Conservation (phyloP, 768 basidiomycete genomes). For the Termitomyces sp. region DNA sequence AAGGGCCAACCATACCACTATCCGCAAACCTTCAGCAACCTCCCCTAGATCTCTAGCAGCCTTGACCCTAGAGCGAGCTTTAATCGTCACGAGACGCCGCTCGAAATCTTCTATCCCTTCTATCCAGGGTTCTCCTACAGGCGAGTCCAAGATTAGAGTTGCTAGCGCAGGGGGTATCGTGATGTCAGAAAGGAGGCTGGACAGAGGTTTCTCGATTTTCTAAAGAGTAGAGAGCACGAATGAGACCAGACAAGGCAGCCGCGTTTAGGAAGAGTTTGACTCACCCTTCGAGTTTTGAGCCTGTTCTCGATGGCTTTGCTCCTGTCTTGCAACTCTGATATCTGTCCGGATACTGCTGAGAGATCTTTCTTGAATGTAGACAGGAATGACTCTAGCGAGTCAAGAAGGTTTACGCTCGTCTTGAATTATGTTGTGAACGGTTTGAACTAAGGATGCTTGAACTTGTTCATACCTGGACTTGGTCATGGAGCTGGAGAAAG, state of each 20-base stretch:
- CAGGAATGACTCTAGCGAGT: conserved; percentile 87
- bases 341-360: conserved; percentile 92
- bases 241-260: neutral
- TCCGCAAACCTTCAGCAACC: conserved; percentile 82
- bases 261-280: conserved; percentile 21
- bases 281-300: conserved; percentile 80
- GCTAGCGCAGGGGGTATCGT: conserved; percentile 81
- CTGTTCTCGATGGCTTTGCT: conserved; percentile 89
- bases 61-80: conserved; percentile 77
- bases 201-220: conserved; percentile 88
- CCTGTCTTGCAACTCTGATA: conserved; percentile 87
- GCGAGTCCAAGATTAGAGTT: conserved; percentile 76
- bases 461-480: conserved; percentile 69
- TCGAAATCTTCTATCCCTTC: conserved; percentile 81
- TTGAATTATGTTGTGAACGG: conserved; percentile 26
- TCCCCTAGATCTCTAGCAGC: conserved; percentile 82
- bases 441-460: neutral
- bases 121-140: conserved; percentile 89
- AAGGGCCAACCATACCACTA: conserved; percentile 61
- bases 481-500: conserved; percentile 86
- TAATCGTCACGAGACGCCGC: conserved; percentile 62
- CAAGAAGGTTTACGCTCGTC: conserved; percentile 84
- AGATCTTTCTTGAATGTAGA: conserved; percentile 95
- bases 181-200: conserved; percentile 76
- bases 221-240: conserved; percentile 28